These are phyloP conservation scores for Penicillium sp. DNA, from an alignment of 2,329 filamentous ascomycete genomes.

Conservation along the genomic window DNA sequence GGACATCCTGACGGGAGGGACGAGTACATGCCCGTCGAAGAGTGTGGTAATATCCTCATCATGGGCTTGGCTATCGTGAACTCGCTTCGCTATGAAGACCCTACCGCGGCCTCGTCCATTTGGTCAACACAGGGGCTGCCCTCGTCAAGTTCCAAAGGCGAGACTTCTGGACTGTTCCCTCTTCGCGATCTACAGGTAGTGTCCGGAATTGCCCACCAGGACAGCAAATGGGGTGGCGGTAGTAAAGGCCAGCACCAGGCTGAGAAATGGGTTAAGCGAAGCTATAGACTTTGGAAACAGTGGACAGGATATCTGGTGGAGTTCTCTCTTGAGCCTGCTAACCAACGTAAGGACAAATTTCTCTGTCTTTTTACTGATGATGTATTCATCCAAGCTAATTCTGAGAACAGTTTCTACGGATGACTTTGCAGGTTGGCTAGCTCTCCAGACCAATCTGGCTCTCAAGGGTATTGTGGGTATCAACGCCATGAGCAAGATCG, in stretches of 20 bases:
- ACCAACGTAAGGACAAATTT: constrained; percentile 56
- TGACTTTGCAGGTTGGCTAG: constrained; percentile 75
- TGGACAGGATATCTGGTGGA: constrained; percentile 79
- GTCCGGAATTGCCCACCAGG: constrained; percentile 57
- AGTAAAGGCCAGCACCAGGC: constrained; percentile 56
- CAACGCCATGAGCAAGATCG: constrained; percentile 71
- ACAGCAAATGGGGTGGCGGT: constrained; percentile 59
- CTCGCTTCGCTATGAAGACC: constrained; percentile 62
- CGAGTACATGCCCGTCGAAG: constrained; percentile 59
- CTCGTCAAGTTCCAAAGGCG: constrained; percentile 19
- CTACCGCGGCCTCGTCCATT: constrained; percentile 56
- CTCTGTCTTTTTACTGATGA: background rate
- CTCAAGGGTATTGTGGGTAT: constrained; percentile 82
- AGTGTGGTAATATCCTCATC: constrained; percentile 71
- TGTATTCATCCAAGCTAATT: constrained; percentile 1
- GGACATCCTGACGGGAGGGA: constrained; percentile 53
- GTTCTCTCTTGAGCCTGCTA: constrained; percentile 68
- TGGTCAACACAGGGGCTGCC: constrained; percentile 49
- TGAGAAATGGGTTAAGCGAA: constrained; percentile 62
- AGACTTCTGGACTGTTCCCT: constrained; percentile 42
- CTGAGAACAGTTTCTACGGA: constrained; percentile 65
- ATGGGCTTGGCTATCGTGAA: constrained; percentile 77
- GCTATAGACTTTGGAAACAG: constrained; percentile 70
- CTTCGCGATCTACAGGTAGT: constrained; percentile 49
- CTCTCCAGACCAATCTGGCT: constrained; percentile 77